Conservation (phyloP, 129 eudicot species). For the Artemisia argyi region DNA sequence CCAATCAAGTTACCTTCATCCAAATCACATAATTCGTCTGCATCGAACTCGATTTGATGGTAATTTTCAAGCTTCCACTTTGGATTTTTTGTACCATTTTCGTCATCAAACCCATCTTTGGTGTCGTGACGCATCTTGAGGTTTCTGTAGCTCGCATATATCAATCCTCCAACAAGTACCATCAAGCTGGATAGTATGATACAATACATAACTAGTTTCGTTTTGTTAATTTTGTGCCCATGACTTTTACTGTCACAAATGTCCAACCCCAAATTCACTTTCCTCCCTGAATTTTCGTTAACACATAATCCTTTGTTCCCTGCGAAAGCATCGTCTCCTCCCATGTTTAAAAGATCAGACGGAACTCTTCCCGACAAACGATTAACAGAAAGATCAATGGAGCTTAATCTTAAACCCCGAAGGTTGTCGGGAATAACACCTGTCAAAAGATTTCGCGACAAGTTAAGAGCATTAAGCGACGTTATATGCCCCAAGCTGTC, state of each 20-base stretch:
- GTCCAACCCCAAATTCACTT: constrained; percentile 30
- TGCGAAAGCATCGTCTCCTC: constrained; percentile 54
- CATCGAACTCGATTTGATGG: constrained; percentile 79
- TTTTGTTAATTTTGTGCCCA: constrained; percentile 29
- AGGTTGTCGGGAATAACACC: constrained; percentile 67
- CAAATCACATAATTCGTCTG: constrained; percentile 57
- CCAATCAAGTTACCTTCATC: constrained; percentile 83
- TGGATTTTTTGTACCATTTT: constrained; percentile 33
- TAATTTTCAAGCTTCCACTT: constrained; percentile 79
- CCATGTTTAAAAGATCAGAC: constrained; percentile 53
- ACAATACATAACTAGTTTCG: constrained; percentile 40
- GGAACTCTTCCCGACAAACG: constrained; percentile 68
- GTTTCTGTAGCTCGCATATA: constrained; percentile 52
- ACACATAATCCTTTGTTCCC: constrained; percentile 71
- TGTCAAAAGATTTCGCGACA: constrained; percentile 62
- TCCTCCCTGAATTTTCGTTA: constrained; percentile 30
- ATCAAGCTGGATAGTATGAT: constrained; percentile 44
- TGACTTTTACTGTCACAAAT: constrained; percentile 41
- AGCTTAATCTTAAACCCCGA: constrained; percentile 56
- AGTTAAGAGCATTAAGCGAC: constrained; percentile 73
- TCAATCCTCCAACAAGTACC: constrained; percentile 44
- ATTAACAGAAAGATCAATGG: constrained; percentile 70
- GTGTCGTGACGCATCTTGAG: constrained; percentile 36
- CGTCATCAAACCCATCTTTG: constrained; percentile 25
- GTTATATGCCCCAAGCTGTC: constrained; percentile 39